Base-by-base conservation (phyloP, 2,329 filamentous ascomycete species). In the Taxawa tesnikishii region DNA sequence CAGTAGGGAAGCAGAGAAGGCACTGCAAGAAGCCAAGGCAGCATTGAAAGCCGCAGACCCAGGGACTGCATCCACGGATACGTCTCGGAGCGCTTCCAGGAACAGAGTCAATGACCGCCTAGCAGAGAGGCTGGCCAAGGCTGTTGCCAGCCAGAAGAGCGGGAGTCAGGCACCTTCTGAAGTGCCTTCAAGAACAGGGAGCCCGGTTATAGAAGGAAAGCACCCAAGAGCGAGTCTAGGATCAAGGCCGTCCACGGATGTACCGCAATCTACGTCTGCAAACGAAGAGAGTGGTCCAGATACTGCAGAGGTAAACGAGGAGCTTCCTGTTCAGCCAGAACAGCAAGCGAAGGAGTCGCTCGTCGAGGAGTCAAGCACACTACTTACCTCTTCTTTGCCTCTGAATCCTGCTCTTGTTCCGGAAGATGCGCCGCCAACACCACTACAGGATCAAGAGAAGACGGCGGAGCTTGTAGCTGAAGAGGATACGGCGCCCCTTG, bases 81-180 rank as follows among this genome's bases (percentile, higher is more conserved):
- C 28, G 3, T 75, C 79, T 31, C 70, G 79, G 49, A 73, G 65
- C 42, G 69, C 78, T 14, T 79, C 79, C 4, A 73, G 70, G 26
- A 73, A 67, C 40, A 70, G 74, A 43, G 63, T 71, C 38, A 90
- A 84, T 56, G 85, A 92, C 46, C 75, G 85, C 32, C 65, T 98
- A 26, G 87, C 94, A 51, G 87, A 94, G 53, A 73, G 85, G 39
- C 67, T 98, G 38, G 88, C 88, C 17, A 83, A 83, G 49, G 90
- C 87, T 17, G 74, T 94, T 47, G 83, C 79, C 3, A 79, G 79
- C 37, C 83, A 80, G 49, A 71, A 68, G 36, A 59, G 65, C n/a
- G 53, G 60, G 16, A 60, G 57, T 34, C 55, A 60, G 40, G 56
- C 67, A 15, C 62, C 64, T 6, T 67, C 66, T 28, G 64, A 62